phyloP scores from a whole-genome alignment of 202 grass and related monocot species.

The Saccharum hybrid region DNA sequence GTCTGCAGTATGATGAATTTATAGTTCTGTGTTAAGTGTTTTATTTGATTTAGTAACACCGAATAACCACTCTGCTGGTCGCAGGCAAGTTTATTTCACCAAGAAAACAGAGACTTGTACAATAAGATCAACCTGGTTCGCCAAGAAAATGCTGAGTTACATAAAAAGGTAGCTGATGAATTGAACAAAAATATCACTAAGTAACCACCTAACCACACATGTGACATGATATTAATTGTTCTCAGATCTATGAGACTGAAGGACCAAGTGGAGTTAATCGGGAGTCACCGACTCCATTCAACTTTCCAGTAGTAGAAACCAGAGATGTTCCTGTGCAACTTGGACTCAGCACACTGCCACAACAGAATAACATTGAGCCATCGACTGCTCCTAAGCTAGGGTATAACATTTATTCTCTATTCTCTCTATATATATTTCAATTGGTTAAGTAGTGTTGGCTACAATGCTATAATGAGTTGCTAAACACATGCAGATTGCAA shows the following conservation, averaged over 20 bases:
- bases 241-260: constrained; percentile 54
- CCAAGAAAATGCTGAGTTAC: constrained; percentile 74
- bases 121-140: constrained; percentile 68
- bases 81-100: constrained; percentile 63
- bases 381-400: constrained; percentile 55
- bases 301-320: constrained; percentile 55
- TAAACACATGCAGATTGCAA: constrained; percentile 56
- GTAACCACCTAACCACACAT: background rate
- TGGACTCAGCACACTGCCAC: constrained; percentile 49
- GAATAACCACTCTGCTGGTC: constrained; percentile 30
- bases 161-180: constrained; percentile 63
- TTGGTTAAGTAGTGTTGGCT: constrained; percentile 28
- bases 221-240: constrained; percentile 20
- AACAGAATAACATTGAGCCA: constrained; percentile 20
- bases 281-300: constrained; percentile 46
- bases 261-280: constrained; percentile 42
- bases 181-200: constrained; percentile 4
- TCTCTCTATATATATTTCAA: background rate
- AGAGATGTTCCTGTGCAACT: constrained; percentile 53
- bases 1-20: constrained; percentile 28
- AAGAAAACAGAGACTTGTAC: constrained; percentile 84
- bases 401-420: constrained; percentile 46
- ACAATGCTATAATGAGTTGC: constrained; percentile 24
- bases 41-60: constrained; percentile 12
- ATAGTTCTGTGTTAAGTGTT: background rate